phyloP scores from a whole-genome alignment of 108 stramenopile species.

The Nannochloropsis salina region DNA sequence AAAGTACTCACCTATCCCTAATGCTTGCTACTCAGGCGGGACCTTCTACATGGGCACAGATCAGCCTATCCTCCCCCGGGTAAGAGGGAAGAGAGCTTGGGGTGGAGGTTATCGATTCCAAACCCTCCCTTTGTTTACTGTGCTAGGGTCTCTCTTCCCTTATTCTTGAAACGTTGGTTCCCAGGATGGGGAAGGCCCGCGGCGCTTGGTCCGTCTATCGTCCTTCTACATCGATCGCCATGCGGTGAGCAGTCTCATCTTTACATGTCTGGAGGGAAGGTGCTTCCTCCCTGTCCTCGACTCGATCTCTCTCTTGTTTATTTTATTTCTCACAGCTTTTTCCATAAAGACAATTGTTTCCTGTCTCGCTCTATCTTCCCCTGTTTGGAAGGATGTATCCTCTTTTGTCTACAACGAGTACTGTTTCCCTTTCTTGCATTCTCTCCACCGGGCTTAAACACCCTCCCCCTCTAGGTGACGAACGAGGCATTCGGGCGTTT shows the following conservation, averaged over 20 bases:
- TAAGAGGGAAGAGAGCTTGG: neutral
- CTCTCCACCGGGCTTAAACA: neutral
- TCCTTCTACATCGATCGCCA: slow-evolving; percentile 49
- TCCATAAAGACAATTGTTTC: neutral
- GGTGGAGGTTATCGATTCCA: neutral
- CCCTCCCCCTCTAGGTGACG: slow-evolving; percentile 52
- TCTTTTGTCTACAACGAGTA: no score
- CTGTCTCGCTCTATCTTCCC: neutral
- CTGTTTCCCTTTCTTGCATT: no score
- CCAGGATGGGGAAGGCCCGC: slow-evolving; percentile 50
- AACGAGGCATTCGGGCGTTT: slow-evolving; percentile 80
- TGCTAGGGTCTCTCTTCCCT: neutral
- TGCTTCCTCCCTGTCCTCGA: neutral
- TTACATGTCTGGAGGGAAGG: neutral
- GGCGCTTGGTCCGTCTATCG: slow-evolving; percentile 39
- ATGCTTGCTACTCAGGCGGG: neutral
- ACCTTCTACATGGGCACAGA: slow-evolving; percentile 17
- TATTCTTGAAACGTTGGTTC: neutral
- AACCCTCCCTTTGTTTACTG: no score
- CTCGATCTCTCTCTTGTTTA: neutral
- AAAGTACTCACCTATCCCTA: no score
- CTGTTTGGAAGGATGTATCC: no score
- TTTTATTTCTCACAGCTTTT: neutral
- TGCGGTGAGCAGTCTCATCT: neutral
- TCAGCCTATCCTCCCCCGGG: neutral